Conservation (phyloP, 2,329 filamentous ascomycete genomes). For the Exophiala calicioides region DNA sequence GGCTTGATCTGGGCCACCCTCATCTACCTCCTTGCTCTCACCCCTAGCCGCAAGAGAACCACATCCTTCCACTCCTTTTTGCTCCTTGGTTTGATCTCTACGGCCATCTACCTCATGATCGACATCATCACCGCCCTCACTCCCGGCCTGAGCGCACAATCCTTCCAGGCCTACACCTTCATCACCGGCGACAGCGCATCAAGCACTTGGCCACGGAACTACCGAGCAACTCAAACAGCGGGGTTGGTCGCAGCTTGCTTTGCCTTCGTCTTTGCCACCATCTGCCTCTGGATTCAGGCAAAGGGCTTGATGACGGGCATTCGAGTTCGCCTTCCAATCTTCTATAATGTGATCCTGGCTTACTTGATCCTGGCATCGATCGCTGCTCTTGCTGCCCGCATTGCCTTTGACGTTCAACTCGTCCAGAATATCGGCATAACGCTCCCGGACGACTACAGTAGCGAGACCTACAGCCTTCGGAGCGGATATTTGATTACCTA, state of each 20-base stretch:
- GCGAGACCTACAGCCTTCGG: constrained; percentile 2
- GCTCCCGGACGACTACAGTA: not conserved
- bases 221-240: constrained; percentile 11
- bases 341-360: constrained; percentile 16
- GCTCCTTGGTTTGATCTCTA: constrained; percentile 19
- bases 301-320: constrained; percentile 22
- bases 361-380: constrained; percentile 17
- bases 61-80: constrained; percentile 24
- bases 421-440: constrained; percentile 8
- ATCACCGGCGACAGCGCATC: constrained; percentile 18
- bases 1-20: constrained; percentile 24
- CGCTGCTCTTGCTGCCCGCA: constrained; percentile 7
- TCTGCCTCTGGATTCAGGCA: constrained; percentile 26
- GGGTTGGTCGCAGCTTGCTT: constrained; percentile 14
- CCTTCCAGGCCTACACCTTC: constrained; percentile 21
- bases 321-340: constrained; percentile 5
- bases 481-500: constrained; percentile 13
- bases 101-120: constrained; percentile 22
- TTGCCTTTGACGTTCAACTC: constrained; percentile 20
- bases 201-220: constrained; percentile 19
- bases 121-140: constrained; percentile 18
- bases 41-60: constrained; percentile 23
- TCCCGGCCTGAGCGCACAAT: constrained; percentile 16
- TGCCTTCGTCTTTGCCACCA: constrained; percentile 19
- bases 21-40: constrained; percentile 26